Evolutionary conservation across 2,329 filamentous ascomycete species (phyloP).

Genomic region (Mariannaea sp.): DNA sequence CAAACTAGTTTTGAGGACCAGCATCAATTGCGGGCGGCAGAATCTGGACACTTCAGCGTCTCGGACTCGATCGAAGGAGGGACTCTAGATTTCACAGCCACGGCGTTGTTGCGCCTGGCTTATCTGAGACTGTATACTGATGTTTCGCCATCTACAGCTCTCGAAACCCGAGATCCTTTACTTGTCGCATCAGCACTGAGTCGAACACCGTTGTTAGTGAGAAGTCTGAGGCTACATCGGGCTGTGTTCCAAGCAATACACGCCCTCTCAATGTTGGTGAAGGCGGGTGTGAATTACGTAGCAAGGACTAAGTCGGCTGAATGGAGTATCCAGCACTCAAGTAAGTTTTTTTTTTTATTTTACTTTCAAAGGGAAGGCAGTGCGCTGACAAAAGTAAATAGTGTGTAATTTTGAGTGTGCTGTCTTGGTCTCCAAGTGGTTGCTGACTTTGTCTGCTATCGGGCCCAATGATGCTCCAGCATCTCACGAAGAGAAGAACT

Average conservation of each 20-base stretch:
- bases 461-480: constrained; percentile 55
- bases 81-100: constrained; percentile 69
- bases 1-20: constrained; percentile 62
- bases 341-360: constrained; percentile 46
- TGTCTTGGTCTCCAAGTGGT: constrained; percentile 64
- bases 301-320: constrained; percentile 64
- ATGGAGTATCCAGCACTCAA: constrained; percentile 67
- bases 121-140: constrained; percentile 71
- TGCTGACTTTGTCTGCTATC: constrained; percentile 60
- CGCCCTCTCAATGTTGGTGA: constrained; percentile 69
- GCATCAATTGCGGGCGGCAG: constrained; percentile 55
- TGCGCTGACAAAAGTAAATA: constrained; percentile 26
- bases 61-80: constrained; percentile 60
- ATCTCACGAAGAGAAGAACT: constrained; percentile 57
- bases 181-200: constrained; percentile 65
- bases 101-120: constrained; percentile 62
- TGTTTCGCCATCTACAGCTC: constrained; percentile 62
- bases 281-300: constrained; percentile 65
- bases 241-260: constrained; percentile 72
- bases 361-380: neutral
- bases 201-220: constrained; percentile 61
- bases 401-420: constrained; percentile 68
- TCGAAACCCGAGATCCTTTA: constrained; percentile 68
- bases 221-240: constrained; percentile 63
- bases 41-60: constrained; percentile 51